Percentiles rank a stretch among this genome's conserved stretches.
Conservation (phyloP, 768 basidiomycete genomes). For the Panus rudis region DNA sequence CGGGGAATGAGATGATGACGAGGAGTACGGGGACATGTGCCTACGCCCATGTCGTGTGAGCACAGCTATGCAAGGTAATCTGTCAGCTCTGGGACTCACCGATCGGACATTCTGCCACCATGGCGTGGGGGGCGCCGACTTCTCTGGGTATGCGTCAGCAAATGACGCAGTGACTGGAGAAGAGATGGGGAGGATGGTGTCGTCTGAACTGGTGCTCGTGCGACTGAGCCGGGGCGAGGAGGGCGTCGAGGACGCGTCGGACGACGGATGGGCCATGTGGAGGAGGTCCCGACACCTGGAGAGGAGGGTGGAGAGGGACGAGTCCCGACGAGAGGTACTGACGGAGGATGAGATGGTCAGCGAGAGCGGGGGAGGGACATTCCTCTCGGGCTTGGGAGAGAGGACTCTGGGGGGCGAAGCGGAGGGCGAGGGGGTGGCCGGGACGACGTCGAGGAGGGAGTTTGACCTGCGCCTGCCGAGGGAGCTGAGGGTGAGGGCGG, state of each 20-base stretch:
- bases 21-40: conserved; percentile 62
- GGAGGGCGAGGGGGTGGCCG: conserved; percentile 17
- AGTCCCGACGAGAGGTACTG: conserved; percentile 8
- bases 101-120: conserved; percentile 32
- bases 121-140: conserved; percentile 24
- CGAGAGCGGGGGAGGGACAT: conserved; percentile 28
- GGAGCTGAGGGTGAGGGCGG: conserved; percentile 42
- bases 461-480: conserved; percentile 35
- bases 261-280: conserved; percentile 37
- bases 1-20: conserved; percentile 57
- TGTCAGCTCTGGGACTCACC: conserved; percentile 23
- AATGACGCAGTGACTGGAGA: conserved; percentile 42
- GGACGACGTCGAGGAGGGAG: conserved; percentile 20
- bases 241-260: conserved; percentile 33
- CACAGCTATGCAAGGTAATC: conserved; percentile 5
- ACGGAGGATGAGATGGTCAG: conserved; percentile 20
- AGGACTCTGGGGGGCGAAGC: conserved; percentile 10
- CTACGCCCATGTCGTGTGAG: conserved; percentile 18
- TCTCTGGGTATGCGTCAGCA: conserved; percentile 35
- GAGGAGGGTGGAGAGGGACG: conserved; percentile 35
- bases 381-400: conserved; percentile 6
- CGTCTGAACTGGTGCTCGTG: conserved; percentile 29
- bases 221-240: conserved; percentile 37
- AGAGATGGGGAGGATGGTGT: conserved; percentile 48
- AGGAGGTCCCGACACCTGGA: conserved; percentile 49